Base-by-base conservation (phyloP, 139 green algal species). In the Asterochloris sp. region DNA sequence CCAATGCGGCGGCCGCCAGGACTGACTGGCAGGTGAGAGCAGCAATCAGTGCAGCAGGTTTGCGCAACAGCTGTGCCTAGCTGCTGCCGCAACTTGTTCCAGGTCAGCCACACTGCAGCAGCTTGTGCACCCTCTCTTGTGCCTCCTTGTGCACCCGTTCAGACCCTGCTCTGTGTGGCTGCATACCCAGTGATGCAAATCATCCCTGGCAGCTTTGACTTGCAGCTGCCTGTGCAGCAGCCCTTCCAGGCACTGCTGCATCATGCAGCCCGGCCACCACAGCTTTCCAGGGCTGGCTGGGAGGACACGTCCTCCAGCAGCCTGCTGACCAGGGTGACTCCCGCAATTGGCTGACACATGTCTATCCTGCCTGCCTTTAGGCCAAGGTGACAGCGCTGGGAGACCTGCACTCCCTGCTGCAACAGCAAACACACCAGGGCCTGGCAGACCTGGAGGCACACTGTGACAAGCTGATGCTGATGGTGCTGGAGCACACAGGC, bases 401-500 rank as follows among this genome's bases (percentile, higher is more conserved):
- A 17, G 63, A 24, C 26, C 66, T 84, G 61, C 28, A 64, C 16
- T 28, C 62, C 27, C 17, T 73, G 28, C 62, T 84, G 62, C 62
- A 28, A 16, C 29, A 69, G 23, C 12, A 38, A 0, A n/a, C 11
- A 9, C 29, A 0, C 19, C 12, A 23, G 23, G 60, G 24, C 14
- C 17, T 23, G 60, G 62, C 38, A 0, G 80, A 78, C n/a, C n/a
- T 78, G 21, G 16, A 47, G 27, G 17, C n/a, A 12, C 66, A 75
- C 79, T 26, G 73, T 17, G 81, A 84, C 27, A 67, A 78, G 61
- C 81, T 84, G 61, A 28, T 84, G 11, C 60, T 62, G 19, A 11
- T 84, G 17, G 27, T 84, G 21, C 21, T 84, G 62, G 81, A 84
- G 28, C 73, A 84, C 28, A 75, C 75, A 66, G 71, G 80, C 78